Base-by-base conservation (phyloP, 1,139 yeast genomes). In the Arxiozyma slooffiae region DNA sequence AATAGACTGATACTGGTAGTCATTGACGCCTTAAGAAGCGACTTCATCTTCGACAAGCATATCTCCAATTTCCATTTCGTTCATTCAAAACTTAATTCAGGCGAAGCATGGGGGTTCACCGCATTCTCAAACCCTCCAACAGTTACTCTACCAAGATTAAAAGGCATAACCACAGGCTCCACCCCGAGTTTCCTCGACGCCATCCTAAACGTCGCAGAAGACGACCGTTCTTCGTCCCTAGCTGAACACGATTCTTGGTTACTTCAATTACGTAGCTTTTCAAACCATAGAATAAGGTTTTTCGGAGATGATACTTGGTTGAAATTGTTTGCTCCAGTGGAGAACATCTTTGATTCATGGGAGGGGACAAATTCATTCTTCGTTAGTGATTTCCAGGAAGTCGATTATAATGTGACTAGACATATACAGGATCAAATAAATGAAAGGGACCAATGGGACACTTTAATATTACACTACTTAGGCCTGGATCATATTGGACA, bases 301-400 rank as follows among this genome's bases (percentile, higher is more conserved):
- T 92, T 79, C 70, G 99, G 99, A 24, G 98, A 92, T 67, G 98
- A 92, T 64, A 92, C 98, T 0, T 94, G 98, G 99, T 70, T 90
- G 57, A 90, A 89, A 63, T 73, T 92, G 46, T 94, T 89, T 59
- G 92, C 92, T 0, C 44, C 47, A n/a, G 44, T 47, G 1, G 36
- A 47, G 6, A 71, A 69, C 4, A 74, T 75, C 57, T 90, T 92
- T 62, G 72, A 73, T 30, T 73, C 75, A 50, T 70, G 67, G 22
- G 98, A 92, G 47, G 98, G 98, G 1, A 92, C 98, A 0, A 82
- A 86, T 47, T 87, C 97, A 46, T 94, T 92, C 63, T 92, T 86
- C 64, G 98, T 94, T 1, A 82, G 94, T 53, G 97, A 94, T 62
- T 92, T 85, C 64, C 86, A 94, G 0, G 95, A 90, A 57, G 98